phyloP scores from a whole-genome alignment of 257 asterid genomes.

The Solanum acaule region DNA sequence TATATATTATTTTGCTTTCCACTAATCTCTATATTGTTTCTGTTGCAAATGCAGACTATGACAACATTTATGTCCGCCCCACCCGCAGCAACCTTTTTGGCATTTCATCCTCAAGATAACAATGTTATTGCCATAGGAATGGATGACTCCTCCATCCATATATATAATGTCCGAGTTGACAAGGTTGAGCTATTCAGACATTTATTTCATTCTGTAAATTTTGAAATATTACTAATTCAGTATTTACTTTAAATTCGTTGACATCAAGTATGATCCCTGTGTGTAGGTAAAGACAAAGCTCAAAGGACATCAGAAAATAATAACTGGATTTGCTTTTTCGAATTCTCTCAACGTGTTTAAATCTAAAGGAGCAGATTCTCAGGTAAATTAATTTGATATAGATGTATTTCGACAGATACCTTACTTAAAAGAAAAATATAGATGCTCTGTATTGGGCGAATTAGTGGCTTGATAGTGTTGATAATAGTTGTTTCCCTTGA shows the following conservation, averaged over 20 bases:
- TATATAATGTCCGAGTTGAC: slow-evolving; percentile 52
- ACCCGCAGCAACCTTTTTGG: slow-evolving; percentile 63
- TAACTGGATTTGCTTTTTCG: too few relatives aligned
- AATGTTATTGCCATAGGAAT: slow-evolving; percentile 56
- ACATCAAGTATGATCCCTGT: background rate
- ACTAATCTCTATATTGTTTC: background rate
- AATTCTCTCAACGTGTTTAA: too few relatives aligned
- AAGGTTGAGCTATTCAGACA: slow-evolving; percentile 22
- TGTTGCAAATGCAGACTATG: slow-evolving; percentile 35
- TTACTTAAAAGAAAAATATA: too few relatives aligned
- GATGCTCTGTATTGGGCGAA: too few relatives aligned
- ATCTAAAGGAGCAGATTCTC: too few relatives aligned
- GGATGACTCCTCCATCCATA: slow-evolving; percentile 56
- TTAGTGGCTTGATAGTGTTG: too few relatives aligned
- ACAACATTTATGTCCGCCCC: slow-evolving; percentile 58
- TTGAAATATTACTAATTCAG: background rate
- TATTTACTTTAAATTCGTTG: background rate
- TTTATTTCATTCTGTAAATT: background rate
- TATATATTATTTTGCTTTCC: background rate
- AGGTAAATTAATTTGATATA: too few relatives aligned
- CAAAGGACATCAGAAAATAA: too few relatives aligned
- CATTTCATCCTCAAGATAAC: slow-evolving; percentile 55
- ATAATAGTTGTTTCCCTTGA: too few relatives aligned
- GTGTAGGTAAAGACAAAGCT: slow-evolving; percentile 11
- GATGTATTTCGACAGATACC: too few relatives aligned